Evolutionary conservation across 1,284 basidiomycete species (phyloP).

Genomic region (Cutaneotrichosporon curvatum): DNA sequence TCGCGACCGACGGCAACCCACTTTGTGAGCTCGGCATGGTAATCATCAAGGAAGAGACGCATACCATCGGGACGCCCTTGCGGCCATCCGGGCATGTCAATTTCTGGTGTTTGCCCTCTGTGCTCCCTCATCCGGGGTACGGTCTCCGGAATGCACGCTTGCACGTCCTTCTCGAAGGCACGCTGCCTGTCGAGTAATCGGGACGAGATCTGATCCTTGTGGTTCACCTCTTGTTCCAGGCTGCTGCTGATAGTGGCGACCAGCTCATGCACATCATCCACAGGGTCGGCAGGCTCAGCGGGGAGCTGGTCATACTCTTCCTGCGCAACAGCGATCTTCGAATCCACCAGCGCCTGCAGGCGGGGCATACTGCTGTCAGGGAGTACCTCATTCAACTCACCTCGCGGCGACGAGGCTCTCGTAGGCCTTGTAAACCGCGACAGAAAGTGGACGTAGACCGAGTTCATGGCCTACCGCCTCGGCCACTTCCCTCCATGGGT

Average conservation of each 20-base stretch:
- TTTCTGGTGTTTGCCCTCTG: not conserved
- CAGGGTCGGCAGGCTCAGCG: conserved; percentile 6
- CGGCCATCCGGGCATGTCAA: not conserved
- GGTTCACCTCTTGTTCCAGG: not conserved
- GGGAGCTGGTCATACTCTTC: not conserved
- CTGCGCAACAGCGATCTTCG: not conserved
- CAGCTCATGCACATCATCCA: conserved; percentile 8
- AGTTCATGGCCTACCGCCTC: not conserved
- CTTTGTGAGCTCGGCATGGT: not conserved
- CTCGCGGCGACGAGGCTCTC: conserved; percentile 1
- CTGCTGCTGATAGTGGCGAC: conserved; percentile 1
- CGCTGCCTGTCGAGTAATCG: conserved; percentile 6
- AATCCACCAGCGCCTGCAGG: not conserved
- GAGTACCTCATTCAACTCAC: conserved; percentile 4
- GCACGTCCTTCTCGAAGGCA: not conserved
- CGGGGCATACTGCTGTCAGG: not conserved
- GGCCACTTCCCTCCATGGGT: conserved; percentile 13
- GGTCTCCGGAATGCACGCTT: conserved; percentile 7
- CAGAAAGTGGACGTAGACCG: conserved; percentile 8
- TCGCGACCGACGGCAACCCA: not conserved
- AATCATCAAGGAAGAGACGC: not conserved
- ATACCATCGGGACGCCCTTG: not conserved
- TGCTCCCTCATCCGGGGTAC: conserved; percentile 6
- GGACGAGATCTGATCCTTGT: not conserved
- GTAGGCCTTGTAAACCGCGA: not conserved